Evolutionary conservation across 2,329 filamentous ascomycete species (phyloP), one percentile per base, ranked within the genome.

Genomic region (Sporothrix sp.): DNA sequence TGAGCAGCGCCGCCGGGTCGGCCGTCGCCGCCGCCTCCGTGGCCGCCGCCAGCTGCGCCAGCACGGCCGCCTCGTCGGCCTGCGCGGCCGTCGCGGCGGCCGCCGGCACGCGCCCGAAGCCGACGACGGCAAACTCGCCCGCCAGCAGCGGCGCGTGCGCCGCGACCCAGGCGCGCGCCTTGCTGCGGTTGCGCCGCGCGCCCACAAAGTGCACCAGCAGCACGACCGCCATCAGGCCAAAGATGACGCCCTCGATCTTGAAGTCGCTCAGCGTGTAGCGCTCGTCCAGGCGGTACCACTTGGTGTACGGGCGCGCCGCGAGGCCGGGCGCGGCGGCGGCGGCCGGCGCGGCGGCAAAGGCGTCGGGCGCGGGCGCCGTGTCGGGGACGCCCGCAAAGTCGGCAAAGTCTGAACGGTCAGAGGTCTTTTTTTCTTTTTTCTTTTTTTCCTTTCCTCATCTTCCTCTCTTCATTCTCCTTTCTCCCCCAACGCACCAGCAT

Each of bases 251-350:
- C 71, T 98, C 93, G 61, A 84, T 78, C 69, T 82, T 82, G 76
- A 98, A 98, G 66, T 98, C 93, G 62, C 75, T 76, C 54, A 84
- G 71, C 23, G 82, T 82, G 62, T 90, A 82, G 62, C 93, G 88
- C 77, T 97, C 90, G 77, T 95, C 93, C 55, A 97, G 74, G 51
- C 89, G 88, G 72, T 97, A 98, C 93, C 93, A 98, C 73, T 87
- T 88, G 47, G 89, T 95, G 68, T 85, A 96, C 13, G 87, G 85
- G 23, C 74, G 71, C 38, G 65, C 68, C 39, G 74, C 73, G 42
- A 69, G 66, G 39, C 71, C 72, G 54, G 76, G 73, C 28, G 62
- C 59, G 44, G 68, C 66, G 32, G 66, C 68, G 53, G 56, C 74
- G 68, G 53, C 72, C 68, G 52, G 68, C 66, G 44, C 25, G 23